phyloP scores from a whole-genome alignment of 179 eudicot species.

The Camellia oleifera region DNA sequence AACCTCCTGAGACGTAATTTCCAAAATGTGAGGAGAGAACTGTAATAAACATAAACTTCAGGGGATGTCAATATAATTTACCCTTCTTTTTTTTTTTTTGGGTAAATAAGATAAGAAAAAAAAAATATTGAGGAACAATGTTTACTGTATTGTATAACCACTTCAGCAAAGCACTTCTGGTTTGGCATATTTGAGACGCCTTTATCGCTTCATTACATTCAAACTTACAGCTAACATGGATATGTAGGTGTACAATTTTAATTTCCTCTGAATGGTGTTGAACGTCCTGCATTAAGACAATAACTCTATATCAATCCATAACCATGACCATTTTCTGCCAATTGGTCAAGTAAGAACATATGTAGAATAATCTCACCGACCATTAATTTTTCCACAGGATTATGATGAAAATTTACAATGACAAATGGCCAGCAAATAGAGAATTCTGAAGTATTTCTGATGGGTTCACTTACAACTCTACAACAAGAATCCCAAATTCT shows the following conservation, averaged over 20 bases:
- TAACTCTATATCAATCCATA: neutral
- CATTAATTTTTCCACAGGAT: neutral
- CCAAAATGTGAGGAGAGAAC: no score
- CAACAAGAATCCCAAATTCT: neutral
- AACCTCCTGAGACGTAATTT: no score
- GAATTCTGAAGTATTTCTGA: neutral
- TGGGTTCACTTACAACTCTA: neutral
- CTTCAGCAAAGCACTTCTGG: neutral
- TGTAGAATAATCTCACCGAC: neutral
- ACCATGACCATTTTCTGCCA: neutral
- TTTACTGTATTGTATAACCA: neutral
- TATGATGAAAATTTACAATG: neutral
- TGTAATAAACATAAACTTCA: no score
- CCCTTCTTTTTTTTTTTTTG: neutral
- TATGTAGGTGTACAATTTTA: neutral
- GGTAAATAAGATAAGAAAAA: neutral
- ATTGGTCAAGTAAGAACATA: neutral
- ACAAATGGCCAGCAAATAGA: neutral
- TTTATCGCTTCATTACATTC: neutral
- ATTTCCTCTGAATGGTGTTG: neutral
- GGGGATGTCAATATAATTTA: no score
- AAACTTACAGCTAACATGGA: neutral
- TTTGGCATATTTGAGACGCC: neutral
- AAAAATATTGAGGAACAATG: neutral
- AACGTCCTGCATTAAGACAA: constrained; percentile 9